These are phyloP conservation scores for Lactarius psammicola DNA, from an alignment of 768 basidiomycete species.

Conservation along the genomic window DNA sequence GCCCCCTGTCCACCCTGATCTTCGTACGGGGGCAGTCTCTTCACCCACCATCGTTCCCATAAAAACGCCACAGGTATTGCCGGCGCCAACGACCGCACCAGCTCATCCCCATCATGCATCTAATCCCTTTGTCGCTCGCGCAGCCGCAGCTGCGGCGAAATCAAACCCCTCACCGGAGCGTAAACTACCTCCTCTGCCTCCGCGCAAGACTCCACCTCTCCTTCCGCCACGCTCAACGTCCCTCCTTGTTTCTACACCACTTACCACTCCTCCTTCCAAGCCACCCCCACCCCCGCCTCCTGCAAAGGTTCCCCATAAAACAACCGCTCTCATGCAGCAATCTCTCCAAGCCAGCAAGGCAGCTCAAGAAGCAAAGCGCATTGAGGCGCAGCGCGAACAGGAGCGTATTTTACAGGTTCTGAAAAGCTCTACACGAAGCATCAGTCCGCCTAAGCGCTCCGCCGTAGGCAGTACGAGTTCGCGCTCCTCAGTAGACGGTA, in stretches of 20 bases:
- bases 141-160: constrained; percentile 1
- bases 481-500: constrained; percentile 29
- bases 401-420: constrained; percentile 70
- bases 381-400: constrained; percentile 64
- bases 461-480: constrained; percentile 21
- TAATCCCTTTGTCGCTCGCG: constrained; percentile 29
- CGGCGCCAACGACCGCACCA: constrained; percentile 3
- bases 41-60: constrained; percentile 23
- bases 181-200: constrained; percentile 24
- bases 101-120: constrained; percentile 24
- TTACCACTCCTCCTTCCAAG: constrained; percentile 22
- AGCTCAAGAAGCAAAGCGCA: constrained; percentile 66
- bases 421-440: constrained; percentile 50
- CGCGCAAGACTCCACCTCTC: constrained; percentile 25
- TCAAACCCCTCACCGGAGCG: constrained; percentile 25
- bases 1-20: constrained; percentile 26
- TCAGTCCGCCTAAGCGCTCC: constrained; percentile 8
- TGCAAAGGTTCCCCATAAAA: constrained; percentile 44
- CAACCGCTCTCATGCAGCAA: constrained; percentile 68
- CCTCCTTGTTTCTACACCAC: constrained; percentile 24
- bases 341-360: constrained; percentile 71
- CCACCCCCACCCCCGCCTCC: constrained; percentile 29
- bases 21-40: constrained; percentile 20
- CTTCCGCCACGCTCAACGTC: constrained; percentile 29
- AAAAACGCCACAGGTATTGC: background rate